Conservation (phyloP, 345 rosid species). For the Heritiera fomes region DNA sequence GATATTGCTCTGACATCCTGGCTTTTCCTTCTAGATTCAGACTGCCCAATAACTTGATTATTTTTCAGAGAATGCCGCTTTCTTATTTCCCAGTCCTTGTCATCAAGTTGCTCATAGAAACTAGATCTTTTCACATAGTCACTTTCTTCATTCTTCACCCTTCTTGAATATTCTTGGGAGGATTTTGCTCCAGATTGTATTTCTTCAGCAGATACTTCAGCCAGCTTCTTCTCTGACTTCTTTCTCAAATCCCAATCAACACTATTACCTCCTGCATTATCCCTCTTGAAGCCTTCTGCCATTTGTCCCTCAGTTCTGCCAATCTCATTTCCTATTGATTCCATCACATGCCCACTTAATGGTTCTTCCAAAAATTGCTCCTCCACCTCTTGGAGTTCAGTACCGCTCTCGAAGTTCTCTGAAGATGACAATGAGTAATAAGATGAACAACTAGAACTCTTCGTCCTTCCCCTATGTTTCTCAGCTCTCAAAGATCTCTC, state of each 20-base stretch:
- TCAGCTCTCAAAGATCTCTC: constrained; percentile 36
- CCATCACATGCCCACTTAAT: constrained; percentile 28
- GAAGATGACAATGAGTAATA: constrained; percentile 71
- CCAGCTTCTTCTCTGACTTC: constrained; percentile 67
- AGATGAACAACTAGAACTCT: constrained; percentile 68
- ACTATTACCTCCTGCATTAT: constrained; percentile 27
- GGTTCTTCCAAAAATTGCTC: constrained; percentile 33
- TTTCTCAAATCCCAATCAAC: constrained; percentile 62
- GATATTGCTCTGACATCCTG: constrained; percentile 42
- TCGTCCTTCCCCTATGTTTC: constrained; percentile 40
- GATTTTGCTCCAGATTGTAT: constrained; percentile 42
- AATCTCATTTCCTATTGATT: constrained; percentile 24
- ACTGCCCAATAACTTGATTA: constrained; percentile 27
- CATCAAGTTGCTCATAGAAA: constrained; percentile 34
- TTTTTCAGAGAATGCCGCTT: constrained; percentile 36
- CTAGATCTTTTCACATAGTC: constrained; percentile 37
- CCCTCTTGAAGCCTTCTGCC: constrained; percentile 27
- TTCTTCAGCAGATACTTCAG: constrained; percentile 42
- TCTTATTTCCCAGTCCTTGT: constrained; percentile 39
- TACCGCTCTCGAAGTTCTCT: constrained; percentile 59
- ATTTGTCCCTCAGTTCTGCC: constrained; percentile 28
- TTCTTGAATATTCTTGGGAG: constrained; percentile 35
- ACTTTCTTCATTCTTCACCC: constrained; percentile 32
- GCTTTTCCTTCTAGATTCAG: constrained; percentile 42
- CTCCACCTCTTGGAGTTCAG: constrained; percentile 45